Conservation (phyloP, 331 rosid genomes). For the Ulmus americana region DNA sequence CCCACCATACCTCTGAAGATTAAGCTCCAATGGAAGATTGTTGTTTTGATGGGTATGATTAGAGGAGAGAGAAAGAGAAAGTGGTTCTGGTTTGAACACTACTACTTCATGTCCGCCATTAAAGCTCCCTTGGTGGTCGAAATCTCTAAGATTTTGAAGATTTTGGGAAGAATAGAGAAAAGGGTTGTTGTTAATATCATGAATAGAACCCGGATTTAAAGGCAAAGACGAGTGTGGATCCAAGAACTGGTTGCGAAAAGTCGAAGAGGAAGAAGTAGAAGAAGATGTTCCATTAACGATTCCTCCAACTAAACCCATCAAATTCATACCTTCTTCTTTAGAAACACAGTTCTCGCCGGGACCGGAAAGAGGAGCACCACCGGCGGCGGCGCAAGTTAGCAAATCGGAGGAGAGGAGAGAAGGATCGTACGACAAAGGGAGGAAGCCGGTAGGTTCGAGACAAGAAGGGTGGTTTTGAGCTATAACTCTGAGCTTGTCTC, state of each 20-base stretch:
- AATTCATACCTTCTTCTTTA: conserved; percentile 34
- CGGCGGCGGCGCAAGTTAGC: conserved; percentile 17
- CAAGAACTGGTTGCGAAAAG: conserved; percentile 30
- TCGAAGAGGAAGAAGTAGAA: conserved; percentile 30
- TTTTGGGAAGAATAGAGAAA: conserved; percentile 29
- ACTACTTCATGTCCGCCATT: conserved; percentile 14
- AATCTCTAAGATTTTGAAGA: conserved; percentile 33
- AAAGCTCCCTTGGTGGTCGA: conserved; percentile 26
- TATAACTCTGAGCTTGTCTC: conserved; percentile 63
- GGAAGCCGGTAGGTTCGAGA: conserved; percentile 27
- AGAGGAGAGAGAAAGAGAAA: conserved; percentile 60
- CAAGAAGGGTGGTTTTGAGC: conserved; percentile 24
- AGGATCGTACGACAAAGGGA: conserved; percentile 37
- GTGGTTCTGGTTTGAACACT: conserved; percentile 59
- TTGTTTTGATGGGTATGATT: conserved; percentile 15
- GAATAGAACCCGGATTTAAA: conserved; percentile 26
- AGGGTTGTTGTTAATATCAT: conserved; percentile 34
- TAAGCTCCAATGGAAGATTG: conserved; percentile 27
- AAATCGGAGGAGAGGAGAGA: conserved; percentile 44
- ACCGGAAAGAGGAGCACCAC: neutral
- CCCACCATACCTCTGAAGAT: conserved; percentile 34
- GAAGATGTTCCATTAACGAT: conserved; percentile 20
- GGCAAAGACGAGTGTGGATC: conserved; percentile 41
- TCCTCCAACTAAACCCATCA: conserved; percentile 42
- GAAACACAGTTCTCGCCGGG: conserved; percentile 1